Evolutionary conservation across 768 basidiomycete species (phyloP), one percentile per base, ranked within the genome.

Genomic region (Hygrophorus pudorinus): DNA sequence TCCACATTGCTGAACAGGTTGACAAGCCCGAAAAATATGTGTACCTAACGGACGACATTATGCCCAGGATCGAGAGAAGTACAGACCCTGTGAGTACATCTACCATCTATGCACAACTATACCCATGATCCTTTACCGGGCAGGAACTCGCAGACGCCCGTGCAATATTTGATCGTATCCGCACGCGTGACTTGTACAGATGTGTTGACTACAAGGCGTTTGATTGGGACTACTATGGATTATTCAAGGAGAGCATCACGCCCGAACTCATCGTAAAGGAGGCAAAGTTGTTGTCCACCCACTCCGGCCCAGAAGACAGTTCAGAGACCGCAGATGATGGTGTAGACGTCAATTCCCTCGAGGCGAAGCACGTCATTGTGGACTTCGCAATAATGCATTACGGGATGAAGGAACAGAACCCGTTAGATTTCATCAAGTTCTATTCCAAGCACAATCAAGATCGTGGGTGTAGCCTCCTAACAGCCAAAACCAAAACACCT

Each of bases 391-490:
- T 57, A n/a, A 69, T 89, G 70, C 88, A 90, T 55, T 81, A 84
- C 52, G 88, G 87, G 2, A 85, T 82, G 77, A 66, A 73, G 50
- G 74, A 76, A 35, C 59, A 65, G 48, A 85, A 85, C 52, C 88
- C 88, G 1, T 55, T 89, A 37, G 72, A 81, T 36, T 69, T 61
- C 12, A 75, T 87, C 42, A 76, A 70, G 55, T 91, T 89, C 54
- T 89, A 87, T 53, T 76, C 78, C 0, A 88, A 88, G 58, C 63
- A 67, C 11, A 66, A 72, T 13, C 75, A 75, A 0, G 59, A 79
- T 45, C 52, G 85, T 87, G 53, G 47, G 70, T 58, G 20, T 12
- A 21, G 4, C 17, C 16, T 2, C 29, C 7, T 14, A 20, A 0
- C 30, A 29, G 20, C 20, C n/a, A n/a, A n/a, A 4, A 21, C 8